Evolutionary conservation across 176 grass and related monocot species (phyloP).

Genomic region (Phyllostachys edulis): DNA sequence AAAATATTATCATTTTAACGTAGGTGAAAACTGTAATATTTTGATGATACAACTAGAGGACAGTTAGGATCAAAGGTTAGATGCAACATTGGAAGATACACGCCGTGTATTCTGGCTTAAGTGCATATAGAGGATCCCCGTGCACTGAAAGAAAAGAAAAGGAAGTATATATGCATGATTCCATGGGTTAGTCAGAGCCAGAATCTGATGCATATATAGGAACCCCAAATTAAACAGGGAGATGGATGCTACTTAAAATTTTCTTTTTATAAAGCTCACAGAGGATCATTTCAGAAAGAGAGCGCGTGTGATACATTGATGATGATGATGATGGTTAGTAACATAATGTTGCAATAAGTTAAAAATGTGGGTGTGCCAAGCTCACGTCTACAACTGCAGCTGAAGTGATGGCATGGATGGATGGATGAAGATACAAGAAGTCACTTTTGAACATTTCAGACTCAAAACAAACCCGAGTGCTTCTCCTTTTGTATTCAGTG

Average conservation of each 20-base stretch:
- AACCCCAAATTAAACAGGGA: constrained; percentile 17
- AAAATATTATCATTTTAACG: not conserved
- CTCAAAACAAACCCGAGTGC: constrained; percentile 15
- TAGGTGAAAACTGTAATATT: not conserved
- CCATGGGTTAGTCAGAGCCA: constrained; percentile 39
- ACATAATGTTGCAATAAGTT: constrained; percentile 10
- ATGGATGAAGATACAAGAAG: constrained; percentile 17
- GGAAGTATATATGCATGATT: constrained; percentile 12
- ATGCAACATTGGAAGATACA: constrained; percentile 20
- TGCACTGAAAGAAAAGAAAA: constrained; percentile 45
- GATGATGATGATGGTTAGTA: constrained; percentile 8
- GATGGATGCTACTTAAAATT: constrained; percentile 8
- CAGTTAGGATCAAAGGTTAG: not conserved
- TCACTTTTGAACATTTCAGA: constrained; percentile 25
- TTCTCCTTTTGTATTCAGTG: constrained; percentile 41
- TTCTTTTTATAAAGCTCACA: constrained; percentile 17
- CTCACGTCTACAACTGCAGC: constrained; percentile 15
- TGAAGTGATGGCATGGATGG: constrained; percentile 28
- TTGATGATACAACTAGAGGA: not conserved
- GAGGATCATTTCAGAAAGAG: constrained; percentile 30
- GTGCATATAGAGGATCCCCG: constrained; percentile 24
- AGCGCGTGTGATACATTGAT: constrained; percentile 1
- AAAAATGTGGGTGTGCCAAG: not conserved
- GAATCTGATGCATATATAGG: constrained; percentile 40
- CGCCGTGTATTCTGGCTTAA: constrained; percentile 31